These are phyloP conservation scores for Platismatia glauca DNA, from an alignment of 495 filamentous ascomycete genomes.

Conservation along the genomic window DNA sequence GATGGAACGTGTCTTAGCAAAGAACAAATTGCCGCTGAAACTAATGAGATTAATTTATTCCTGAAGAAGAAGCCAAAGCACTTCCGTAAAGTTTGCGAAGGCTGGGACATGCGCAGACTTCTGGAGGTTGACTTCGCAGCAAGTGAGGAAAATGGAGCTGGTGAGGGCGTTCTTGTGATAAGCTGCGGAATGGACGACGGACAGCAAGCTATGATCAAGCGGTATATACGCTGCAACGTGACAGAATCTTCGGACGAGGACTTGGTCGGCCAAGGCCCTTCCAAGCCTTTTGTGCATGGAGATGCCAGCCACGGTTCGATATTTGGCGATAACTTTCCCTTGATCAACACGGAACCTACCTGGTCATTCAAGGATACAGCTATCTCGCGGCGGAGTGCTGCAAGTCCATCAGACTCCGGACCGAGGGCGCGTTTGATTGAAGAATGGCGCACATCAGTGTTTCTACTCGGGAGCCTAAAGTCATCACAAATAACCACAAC, in stretches of 20 bases:
- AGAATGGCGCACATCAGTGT: conserved; percentile 55
- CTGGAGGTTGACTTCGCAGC: conserved; percentile 84
- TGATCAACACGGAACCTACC: conserved; percentile 1
- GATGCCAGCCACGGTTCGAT: conserved; percentile 1
- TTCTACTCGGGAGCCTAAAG: conserved; percentile 45
- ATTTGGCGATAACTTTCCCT: conserved; percentile 8
- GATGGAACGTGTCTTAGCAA: conserved; percentile 61
- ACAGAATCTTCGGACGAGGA: conserved; percentile 16
- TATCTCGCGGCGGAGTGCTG: conserved; percentile 9
- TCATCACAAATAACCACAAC: conserved; percentile 56
- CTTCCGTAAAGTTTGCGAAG: conserved; percentile 68
- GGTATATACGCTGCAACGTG: conserved; percentile 41
- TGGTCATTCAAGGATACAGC: conserved; percentile 15
- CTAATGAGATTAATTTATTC: conserved; percentile 71
- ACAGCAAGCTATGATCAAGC: conserved; percentile 38
- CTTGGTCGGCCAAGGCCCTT: conserved; percentile 13
- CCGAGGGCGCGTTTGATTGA: conserved; percentile 27
- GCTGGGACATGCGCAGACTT: conserved; percentile 87
- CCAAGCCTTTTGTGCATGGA: conserved; percentile 24
- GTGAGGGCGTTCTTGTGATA: conserved; percentile 68
- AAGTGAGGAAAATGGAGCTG: conserved; percentile 61
- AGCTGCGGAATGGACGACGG: conserved; percentile 57
- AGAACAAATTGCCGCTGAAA: conserved; percentile 64
- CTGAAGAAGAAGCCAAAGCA: conserved; percentile 63
- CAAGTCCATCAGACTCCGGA: background rate